phyloP scores from a whole-genome alignment of 148 eudicot species.

The Chenopodium formosanum region DNA sequence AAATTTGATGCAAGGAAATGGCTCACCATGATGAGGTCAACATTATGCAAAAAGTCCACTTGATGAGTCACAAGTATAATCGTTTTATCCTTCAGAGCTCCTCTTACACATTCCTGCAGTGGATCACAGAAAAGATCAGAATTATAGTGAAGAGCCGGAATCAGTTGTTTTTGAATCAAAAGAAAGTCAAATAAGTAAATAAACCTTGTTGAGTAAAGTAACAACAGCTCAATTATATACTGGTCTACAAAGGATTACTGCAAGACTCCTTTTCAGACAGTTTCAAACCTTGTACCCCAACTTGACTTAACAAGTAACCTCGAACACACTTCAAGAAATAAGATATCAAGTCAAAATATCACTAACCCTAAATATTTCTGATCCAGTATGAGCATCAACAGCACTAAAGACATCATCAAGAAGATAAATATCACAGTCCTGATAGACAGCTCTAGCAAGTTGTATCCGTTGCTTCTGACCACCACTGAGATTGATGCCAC shows the following conservation, averaged over 20 bases:
- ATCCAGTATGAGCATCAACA: conserved; percentile 97
- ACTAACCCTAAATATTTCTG: conserved; percentile 77
- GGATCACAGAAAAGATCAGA: conserved; percentile 19
- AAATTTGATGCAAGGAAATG: neutral
- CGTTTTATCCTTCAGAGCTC: conserved; percentile 76
- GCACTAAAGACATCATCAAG: conserved; percentile 98
- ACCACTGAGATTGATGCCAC: conserved; percentile 94
- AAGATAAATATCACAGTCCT: conserved; percentile 84
- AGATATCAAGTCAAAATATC: neutral
- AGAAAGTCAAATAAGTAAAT: neutral
- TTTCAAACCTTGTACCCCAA: too few relatives aligned
- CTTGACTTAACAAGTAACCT: neutral
- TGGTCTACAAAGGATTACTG: too few relatives aligned
- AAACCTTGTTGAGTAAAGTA: neutral
- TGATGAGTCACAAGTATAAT: conserved; percentile 92
- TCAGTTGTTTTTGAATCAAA: neutral
- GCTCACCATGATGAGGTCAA: conserved; percentile 77
- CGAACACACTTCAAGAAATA: neutral
- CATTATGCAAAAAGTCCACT: conserved; percentile 92
- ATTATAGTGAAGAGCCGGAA: neutral
- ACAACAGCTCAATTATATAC: too few relatives aligned
- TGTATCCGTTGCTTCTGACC: conserved; percentile 98
- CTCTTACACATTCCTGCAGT: conserved; percentile 84
- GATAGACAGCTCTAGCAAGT: conserved; percentile 94
- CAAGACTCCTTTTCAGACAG: too few relatives aligned